Base-by-base conservation (phyloP, 345 rosid genomes). In the Populus ilicifolia region DNA sequence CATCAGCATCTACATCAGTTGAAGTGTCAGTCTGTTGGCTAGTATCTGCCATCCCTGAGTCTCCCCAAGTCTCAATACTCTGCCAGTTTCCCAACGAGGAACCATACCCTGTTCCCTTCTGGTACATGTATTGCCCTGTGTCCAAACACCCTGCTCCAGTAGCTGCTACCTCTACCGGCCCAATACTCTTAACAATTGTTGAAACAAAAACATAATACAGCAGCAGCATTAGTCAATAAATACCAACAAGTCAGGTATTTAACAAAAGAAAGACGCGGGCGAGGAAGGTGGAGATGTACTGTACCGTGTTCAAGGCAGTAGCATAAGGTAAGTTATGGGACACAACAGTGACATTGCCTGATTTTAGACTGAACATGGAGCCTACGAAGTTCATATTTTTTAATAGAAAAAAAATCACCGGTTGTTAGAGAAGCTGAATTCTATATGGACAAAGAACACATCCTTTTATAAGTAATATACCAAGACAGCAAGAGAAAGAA, bases 11-110 rank as follows among this genome's bases (percentile, higher is more conserved):
- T 73, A 90, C 82, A 87, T 92, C 98, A 81, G 97, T 92, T 46
- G 97, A 92, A 83, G 97, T 91, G 88, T 92, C 98, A 83, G 98
- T 94, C 77, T 92, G 97, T 80, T 90, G 98, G 90, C 97, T 90
- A 80, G 88, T 88, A 81, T 90, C 96, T 36, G 88, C 94, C 85
- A 91, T 84, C 68, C 86, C 93, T 77, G 96, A 94, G 48, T 94
- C 97, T 50, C 89, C 93, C 97, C 98, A 91, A 80, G 88, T 94
- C 88, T 92, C 97, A 77, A 86, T 84, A 27, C 12, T 46, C 66
- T 85, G 86, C 72, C 88, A 90, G 61, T 84, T 89, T 82, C 91
- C 93, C 80, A 86, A 80, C 66, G 84, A 72, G 63, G 86, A 84
- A 72, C 77, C 88, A 70, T 78, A 23, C 23, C 82, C 78, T 80